phyloP scores from a whole-genome alignment of 176 grass and related monocot species.

The Oryza nivara region DNA sequence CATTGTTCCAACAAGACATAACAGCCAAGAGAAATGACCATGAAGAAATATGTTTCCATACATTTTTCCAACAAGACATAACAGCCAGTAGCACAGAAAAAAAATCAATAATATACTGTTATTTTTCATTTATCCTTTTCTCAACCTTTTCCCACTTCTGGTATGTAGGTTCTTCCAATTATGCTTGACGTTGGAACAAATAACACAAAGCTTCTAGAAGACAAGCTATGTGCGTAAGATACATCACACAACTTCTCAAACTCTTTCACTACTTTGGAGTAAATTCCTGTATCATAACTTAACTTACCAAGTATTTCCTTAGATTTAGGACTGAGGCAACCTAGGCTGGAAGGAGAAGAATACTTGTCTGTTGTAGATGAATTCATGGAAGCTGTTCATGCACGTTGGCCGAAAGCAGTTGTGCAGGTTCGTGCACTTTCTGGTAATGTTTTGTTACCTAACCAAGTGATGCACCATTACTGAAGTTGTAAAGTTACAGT shows the following conservation, averaged over 20 bases:
- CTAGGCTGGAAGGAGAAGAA: conserved; percentile 90
- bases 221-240: conserved; percentile 96
- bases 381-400: conserved; percentile 93
- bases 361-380: conserved; percentile 94
- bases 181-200: conserved; percentile 98
- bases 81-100: background rate
- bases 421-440: conserved; percentile 66
- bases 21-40: background rate
- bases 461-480: conserved; percentile 11
- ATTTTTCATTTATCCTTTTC: background rate
- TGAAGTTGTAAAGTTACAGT: conserved; percentile 58
- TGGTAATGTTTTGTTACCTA: conserved; percentile 22
- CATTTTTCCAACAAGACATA: background rate
- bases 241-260: conserved; percentile 31
- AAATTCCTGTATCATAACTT: background rate
- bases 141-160: background rate
- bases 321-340: conserved; percentile 98
- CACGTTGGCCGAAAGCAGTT: conserved; percentile 97
- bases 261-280: conserved; percentile 3
- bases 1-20: background rate
- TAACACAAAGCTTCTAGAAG: conserved; percentile 87
- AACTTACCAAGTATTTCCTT: conserved; percentile 46
- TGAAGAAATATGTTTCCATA: background rate
- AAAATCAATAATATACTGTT: background rate
- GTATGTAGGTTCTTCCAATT: conserved; percentile 79